Evolutionary conservation across 768 basidiomycete genomes (phyloP).

Genomic region (Cantharellus anzutake): DNA sequence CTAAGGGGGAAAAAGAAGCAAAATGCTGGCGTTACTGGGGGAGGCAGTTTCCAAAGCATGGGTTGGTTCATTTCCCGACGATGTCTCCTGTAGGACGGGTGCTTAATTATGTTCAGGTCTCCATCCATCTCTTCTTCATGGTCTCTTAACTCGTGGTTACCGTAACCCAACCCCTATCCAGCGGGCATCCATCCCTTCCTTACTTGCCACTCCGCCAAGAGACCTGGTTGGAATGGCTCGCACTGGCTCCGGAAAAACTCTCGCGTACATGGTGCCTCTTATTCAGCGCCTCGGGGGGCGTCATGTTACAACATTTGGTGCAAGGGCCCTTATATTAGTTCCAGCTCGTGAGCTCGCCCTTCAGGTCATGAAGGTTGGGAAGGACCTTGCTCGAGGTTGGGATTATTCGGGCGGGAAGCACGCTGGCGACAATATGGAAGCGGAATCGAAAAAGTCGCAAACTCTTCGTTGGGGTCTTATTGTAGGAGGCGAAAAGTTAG

Average conservation of each 20-base stretch:
- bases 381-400: slow-evolving; percentile 79
- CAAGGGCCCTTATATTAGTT: slow-evolving; percentile 71
- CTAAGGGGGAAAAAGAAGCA: slow-evolving; percentile 36
- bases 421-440: slow-evolving; percentile 39
- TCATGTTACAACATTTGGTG: slow-evolving; percentile 63
- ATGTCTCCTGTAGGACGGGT: not conserved
- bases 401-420: slow-evolving; percentile 39
- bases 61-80: slow-evolving; percentile 28
- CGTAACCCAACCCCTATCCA: slow-evolving; percentile 94
- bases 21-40: slow-evolving; percentile 62
- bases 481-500: slow-evolving; percentile 88
- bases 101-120: slow-evolving; percentile 32
- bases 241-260: slow-evolving; percentile 93
- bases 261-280: slow-evolving; percentile 89
- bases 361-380: slow-evolving; percentile 87
- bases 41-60: slow-evolving; percentile 94
- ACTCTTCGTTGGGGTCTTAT: slow-evolving; percentile 76
- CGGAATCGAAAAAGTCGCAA: slow-evolving; percentile 35
- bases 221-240: slow-evolving; percentile 98
- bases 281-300: slow-evolving; percentile 68
- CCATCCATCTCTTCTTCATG: slow-evolving; percentile 62
- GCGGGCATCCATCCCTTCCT: slow-evolving; percentile 67
- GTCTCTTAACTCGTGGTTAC: slow-evolving; percentile 81
- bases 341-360: slow-evolving; percentile 89
- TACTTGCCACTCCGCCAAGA: slow-evolving; percentile 65